phyloP scores from a whole-genome alignment of 352 stramenopile species.

The Bremia lactucae region DNA sequence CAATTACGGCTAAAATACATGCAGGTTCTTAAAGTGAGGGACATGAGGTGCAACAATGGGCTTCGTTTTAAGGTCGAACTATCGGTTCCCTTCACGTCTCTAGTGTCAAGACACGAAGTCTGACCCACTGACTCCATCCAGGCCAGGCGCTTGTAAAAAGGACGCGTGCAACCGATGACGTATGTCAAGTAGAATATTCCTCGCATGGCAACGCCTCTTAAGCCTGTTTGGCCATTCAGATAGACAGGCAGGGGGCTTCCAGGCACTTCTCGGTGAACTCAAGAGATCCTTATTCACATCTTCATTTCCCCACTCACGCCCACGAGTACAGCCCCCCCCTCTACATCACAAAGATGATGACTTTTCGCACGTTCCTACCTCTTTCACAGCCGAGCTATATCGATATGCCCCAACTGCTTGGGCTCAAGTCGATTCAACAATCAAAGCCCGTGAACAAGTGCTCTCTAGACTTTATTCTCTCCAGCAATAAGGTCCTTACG shows the following conservation, averaged over 20 bases:
- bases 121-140: conserved; percentile 22
- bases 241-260: conserved; percentile 9
- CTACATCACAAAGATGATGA: conserved; percentile 24
- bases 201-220: conserved; percentile 13
- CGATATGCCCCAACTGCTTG: conserved; percentile 28
- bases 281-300: conserved; percentile 10
- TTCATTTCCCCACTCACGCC: conserved; percentile 22
- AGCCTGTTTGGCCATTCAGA: conserved; percentile 9
- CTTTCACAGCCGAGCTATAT: conserved; percentile 27
- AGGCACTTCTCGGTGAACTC: conserved; percentile 26
- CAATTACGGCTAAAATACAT: not conserved
- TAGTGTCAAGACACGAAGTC: conserved; percentile 8
- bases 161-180: conserved; percentile 22
- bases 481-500: conserved; percentile 9
- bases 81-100: not conserved
- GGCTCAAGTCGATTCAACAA: conserved; percentile 13
- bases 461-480: conserved; percentile 46
- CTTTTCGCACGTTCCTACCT: conserved; percentile 28
- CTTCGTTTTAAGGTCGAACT: not conserved
- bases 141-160: conserved; percentile 22
- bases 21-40: not conserved
- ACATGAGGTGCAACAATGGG: not conserved
- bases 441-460: conserved; percentile 32
- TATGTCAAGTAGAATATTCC: conserved; percentile 35
- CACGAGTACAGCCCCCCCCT: conserved; percentile 16